Conservation (phyloP, 2,329 filamentous ascomycete genomes). For the Penicillium nordicum region DNA sequence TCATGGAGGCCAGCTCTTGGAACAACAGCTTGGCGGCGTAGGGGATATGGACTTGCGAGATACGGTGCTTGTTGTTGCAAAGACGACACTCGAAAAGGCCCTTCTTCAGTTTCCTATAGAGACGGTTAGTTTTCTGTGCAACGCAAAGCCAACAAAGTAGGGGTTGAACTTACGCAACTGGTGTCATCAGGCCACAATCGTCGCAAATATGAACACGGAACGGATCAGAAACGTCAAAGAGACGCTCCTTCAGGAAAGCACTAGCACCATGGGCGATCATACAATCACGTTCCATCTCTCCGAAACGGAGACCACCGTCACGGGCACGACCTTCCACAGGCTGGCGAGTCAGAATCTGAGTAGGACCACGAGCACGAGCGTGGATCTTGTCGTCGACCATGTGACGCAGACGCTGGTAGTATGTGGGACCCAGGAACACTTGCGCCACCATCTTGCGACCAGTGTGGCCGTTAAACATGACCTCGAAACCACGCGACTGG, state of each 20-base stretch:
- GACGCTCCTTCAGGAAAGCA: slow-evolving; percentile 91
- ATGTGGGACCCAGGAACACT: slow-evolving; percentile 95
- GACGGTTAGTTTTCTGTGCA: slow-evolving; percentile 9
- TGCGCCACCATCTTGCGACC: slow-evolving; percentile 90
- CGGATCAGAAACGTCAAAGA: slow-evolving; percentile 96
- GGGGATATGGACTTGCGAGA: slow-evolving; percentile 95
- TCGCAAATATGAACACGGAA: slow-evolving; percentile 98
- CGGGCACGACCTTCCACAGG: slow-evolving; percentile 97
- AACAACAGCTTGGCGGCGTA: slow-evolving; percentile 98
- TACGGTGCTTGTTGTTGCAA: slow-evolving; percentile 98
- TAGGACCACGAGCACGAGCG: slow-evolving; percentile 91
- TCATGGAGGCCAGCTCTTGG: slow-evolving; percentile 97
- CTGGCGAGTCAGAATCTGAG: slow-evolving; percentile 95
- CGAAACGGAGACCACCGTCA: slow-evolving; percentile 97
- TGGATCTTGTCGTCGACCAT: slow-evolving; percentile 99
- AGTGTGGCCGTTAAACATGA: slow-evolving; percentile 99
- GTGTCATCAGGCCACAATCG: slow-evolving; percentile 98
- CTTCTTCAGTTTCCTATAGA: slow-evolving; percentile 78
- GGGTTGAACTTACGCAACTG: slow-evolving; percentile 79
- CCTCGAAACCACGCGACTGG: slow-evolving; percentile 93
- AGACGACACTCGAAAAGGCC: slow-evolving; percentile 94
- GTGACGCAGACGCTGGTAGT: slow-evolving; percentile 96
- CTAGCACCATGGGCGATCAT: slow-evolving; percentile 99
- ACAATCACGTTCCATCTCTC: slow-evolving; percentile 99
- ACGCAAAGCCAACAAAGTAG: background rate